Evolutionary conservation across 2,329 filamentous ascomycete genomes (phyloP).

Genomic region (Beauveria sp.): DNA sequence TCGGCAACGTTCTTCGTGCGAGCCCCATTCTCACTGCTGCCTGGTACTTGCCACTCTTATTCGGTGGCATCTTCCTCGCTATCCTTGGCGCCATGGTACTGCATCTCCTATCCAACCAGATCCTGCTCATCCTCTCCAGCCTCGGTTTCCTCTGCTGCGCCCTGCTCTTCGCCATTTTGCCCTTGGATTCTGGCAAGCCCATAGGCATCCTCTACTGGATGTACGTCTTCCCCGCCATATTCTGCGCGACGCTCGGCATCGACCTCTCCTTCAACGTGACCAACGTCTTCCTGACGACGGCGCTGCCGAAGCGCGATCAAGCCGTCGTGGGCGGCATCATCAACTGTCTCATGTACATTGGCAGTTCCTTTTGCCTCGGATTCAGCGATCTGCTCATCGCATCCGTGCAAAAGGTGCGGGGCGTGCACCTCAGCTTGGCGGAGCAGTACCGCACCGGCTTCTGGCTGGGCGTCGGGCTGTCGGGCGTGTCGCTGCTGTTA

Average conservation of each 20-base stretch:
- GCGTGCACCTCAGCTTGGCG: constrained; percentile 25
- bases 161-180: constrained; percentile 18
- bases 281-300: constrained; percentile 56
- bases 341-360: constrained; percentile 50
- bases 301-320: constrained; percentile 45
- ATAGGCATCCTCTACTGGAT: constrained; percentile 40
- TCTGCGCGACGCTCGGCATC: constrained; percentile 50
- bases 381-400: constrained; percentile 48
- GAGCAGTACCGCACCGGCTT: constrained; percentile 46
- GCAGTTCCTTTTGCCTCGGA: constrained; percentile 51
- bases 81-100: constrained; percentile 6
- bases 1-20: constrained; percentile 4
- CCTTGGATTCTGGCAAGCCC: constrained; percentile 7
- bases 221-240: constrained; percentile 50
- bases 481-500: constrained; percentile 39
- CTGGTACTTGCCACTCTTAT: constrained; percentile 10
- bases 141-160: constrained; percentile 27
- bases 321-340: constrained; percentile 53
- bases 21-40: constrained; percentile 1
- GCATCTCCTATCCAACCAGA: constrained; percentile 8
- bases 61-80: constrained; percentile 6
- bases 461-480: constrained; percentile 47
- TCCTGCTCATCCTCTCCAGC: constrained; percentile 15
- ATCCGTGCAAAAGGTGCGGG: constrained; percentile 24
- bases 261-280: constrained; percentile 56